These are phyloP conservation scores for Botrytis porri DNA, from an alignment of 2,329 filamentous ascomycete genomes.

Conservation along the genomic window DNA sequence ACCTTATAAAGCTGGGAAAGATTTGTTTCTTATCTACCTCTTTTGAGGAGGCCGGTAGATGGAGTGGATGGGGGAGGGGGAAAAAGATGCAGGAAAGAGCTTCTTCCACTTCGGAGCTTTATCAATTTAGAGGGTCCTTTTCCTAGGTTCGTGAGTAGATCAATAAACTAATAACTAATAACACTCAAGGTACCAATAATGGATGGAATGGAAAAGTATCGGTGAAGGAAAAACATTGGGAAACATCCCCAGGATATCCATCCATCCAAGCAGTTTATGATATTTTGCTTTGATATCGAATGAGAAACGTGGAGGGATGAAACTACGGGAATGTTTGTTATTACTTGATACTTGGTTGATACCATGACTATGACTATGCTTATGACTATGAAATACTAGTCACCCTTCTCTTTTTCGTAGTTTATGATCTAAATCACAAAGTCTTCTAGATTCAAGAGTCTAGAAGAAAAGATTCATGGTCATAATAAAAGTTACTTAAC, in stretches of 20 bases:
- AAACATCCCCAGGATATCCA: no score
- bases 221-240: neutral
- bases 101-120: neutral
- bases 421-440: neutral
- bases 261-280: neutral
- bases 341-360: neutral
- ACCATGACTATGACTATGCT: neutral
- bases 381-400: neutral
- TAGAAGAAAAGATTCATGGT: neutral
- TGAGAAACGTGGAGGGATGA: neutral
- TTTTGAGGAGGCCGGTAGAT: conserved; percentile 1
- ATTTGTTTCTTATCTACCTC: neutral
- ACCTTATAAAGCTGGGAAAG: neutral
- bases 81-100: neutral
- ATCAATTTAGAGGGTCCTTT: neutral
- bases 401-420: neutral
- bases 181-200: neutral
- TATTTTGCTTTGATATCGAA: neutral
- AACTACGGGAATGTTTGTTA: neutral
- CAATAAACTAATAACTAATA: neutral
- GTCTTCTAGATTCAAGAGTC: neutral
- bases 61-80: neutral
- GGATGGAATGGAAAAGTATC: neutral
- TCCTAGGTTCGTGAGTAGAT: neutral
- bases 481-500: neutral